Conservation (phyloP, 805 yeast species). For the Nakazawaea holstii region DNA sequence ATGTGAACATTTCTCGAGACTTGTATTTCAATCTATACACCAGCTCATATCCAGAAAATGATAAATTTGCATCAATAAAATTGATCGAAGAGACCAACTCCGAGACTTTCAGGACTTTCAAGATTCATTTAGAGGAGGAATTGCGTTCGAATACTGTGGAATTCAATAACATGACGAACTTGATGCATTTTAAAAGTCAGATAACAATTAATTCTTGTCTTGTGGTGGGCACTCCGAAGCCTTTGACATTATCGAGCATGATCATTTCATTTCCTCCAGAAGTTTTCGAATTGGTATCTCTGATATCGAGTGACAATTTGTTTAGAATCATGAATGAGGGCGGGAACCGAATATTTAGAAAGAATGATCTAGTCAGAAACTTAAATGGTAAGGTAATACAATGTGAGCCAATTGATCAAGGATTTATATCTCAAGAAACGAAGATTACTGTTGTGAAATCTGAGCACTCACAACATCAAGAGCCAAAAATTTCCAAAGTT, state of each 20-base stretch:
- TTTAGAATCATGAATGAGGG: slow-evolving; percentile 28
- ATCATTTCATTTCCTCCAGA: slow-evolving; percentile 40
- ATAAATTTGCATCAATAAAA: slow-evolving; percentile 16
- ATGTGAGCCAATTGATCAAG: slow-evolving; percentile 75
- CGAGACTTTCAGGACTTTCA: slow-evolving; percentile 27
- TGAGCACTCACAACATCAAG: slow-evolving; percentile 11
- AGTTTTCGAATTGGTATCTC: slow-evolving; percentile 38
- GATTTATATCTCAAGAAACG: slow-evolving; percentile 41
- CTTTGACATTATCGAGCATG: slow-evolving; percentile 27
- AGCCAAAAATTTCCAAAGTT: slow-evolving; percentile 7
- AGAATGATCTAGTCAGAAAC: slow-evolving; percentile 36
- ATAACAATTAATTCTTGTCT: slow-evolving; percentile 38
- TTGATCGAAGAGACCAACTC: slow-evolving; percentile 21
- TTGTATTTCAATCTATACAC: neutral
- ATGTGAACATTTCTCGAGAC: slow-evolving; percentile 6
- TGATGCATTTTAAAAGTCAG: slow-evolving; percentile 28
- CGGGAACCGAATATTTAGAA: slow-evolving; percentile 29
- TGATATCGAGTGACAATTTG: slow-evolving; percentile 28
- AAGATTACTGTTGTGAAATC: slow-evolving; percentile 47
- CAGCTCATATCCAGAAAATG: neutral
- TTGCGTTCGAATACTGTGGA: slow-evolving; percentile 27
- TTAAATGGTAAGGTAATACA: slow-evolving; percentile 48
- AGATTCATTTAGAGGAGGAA: slow-evolving; percentile 23
- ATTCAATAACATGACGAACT: slow-evolving; percentile 32
- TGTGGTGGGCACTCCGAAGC: slow-evolving; percentile 27